Percentiles rank a stretch among this genome's conserved stretches.
Conservation (phyloP, 257 asterid species). For the Perilla frutescens region DNA sequence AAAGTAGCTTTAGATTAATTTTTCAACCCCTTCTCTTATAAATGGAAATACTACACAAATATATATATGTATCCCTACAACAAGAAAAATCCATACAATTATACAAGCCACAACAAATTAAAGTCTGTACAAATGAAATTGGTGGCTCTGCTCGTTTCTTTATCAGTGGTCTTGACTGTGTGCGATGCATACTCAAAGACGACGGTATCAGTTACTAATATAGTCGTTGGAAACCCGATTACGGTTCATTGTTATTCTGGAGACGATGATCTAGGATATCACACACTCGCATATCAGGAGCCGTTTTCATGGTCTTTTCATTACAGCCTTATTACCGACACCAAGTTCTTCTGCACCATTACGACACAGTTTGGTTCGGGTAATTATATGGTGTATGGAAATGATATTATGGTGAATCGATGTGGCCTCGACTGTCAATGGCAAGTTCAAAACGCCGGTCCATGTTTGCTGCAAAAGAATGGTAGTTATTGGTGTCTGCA, state of each 20-base stretch:
- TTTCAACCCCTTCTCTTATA: too few relatives aligned
- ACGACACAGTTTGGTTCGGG: slow-evolving; percentile 18
- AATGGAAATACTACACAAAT: too few relatives aligned
- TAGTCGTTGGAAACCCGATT: background rate
- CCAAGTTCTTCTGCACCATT: slow-evolving; percentile 23
- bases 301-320: slow-evolving; percentile 8
- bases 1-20: too few relatives aligned
- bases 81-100: too few relatives aligned
- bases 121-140: too few relatives aligned
- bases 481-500: slow-evolving; percentile 20
- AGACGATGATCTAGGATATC: slow-evolving; percentile 25
- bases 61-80: too few relatives aligned
- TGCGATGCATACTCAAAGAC: background rate
- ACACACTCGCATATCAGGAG: slow-evolving; percentile 1
- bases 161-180: background rate
- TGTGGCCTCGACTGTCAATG: slow-evolving; percentile 28
- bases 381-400: background rate
- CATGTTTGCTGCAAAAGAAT: slow-evolving; percentile 25
- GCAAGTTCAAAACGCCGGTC: slow-evolving; percentile 24
- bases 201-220: background rate
- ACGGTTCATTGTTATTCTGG: slow-evolving; percentile 23
- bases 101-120: too few relatives aligned
- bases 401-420: background rate
- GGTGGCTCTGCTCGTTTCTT: too few relatives aligned
- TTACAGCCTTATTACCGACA: background rate